Evolutionary conservation across 306 rosid species (phyloP).

Genomic region (Heteromeles arbutifolia): DNA sequence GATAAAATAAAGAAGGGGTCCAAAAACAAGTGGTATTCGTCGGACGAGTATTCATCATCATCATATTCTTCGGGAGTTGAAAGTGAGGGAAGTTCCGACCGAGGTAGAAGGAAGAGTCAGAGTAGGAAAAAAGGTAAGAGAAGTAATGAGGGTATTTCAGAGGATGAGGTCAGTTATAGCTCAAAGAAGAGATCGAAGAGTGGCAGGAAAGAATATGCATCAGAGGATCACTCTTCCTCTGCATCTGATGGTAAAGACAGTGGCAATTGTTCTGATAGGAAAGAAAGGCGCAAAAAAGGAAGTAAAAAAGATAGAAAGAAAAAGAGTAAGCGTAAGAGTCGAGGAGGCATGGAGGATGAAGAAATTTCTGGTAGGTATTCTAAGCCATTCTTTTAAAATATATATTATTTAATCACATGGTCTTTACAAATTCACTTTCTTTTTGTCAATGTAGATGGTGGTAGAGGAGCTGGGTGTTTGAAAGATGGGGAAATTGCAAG

Average conservation of each 20-base stretch:
- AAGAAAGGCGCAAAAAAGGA: slow-evolving; percentile 10
- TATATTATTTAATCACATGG: background rate
- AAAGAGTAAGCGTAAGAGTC: slow-evolving; percentile 21
- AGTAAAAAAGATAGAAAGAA: slow-evolving; percentile 24
- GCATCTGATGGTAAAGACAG: slow-evolving; percentile 12
- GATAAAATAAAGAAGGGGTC: slow-evolving; percentile 45
- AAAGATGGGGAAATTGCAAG: slow-evolving; percentile 54
- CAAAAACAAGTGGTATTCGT: slow-evolving; percentile 66
- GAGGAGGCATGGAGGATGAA: slow-evolving; percentile 5
- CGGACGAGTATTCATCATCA: slow-evolving; percentile 42
- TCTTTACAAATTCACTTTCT: background rate
- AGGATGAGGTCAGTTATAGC: slow-evolving; percentile 25
- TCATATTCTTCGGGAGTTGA: slow-evolving; percentile 37
- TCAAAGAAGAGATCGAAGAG: slow-evolving; percentile 26
- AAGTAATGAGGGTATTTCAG: slow-evolving; percentile 16
- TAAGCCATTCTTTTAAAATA: background rate
- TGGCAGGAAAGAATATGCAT: slow-evolving; percentile 21
- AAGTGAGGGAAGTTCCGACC: slow-evolving; percentile 22
- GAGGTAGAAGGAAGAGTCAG: slow-evolving; percentile 27
- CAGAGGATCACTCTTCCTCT: slow-evolving; percentile 33
- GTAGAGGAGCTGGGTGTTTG: slow-evolving; percentile 9
- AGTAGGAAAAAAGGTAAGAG: slow-evolving; percentile 32
- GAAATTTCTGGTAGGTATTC: slow-evolving; percentile 16
- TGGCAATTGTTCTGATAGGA: slow-evolving; percentile 16
- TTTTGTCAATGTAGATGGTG: slow-evolving; percentile 12